Base-by-base conservation (phyloP, 1,284 basidiomycete genomes). In the Cryptococcus maquisensis region DNA sequence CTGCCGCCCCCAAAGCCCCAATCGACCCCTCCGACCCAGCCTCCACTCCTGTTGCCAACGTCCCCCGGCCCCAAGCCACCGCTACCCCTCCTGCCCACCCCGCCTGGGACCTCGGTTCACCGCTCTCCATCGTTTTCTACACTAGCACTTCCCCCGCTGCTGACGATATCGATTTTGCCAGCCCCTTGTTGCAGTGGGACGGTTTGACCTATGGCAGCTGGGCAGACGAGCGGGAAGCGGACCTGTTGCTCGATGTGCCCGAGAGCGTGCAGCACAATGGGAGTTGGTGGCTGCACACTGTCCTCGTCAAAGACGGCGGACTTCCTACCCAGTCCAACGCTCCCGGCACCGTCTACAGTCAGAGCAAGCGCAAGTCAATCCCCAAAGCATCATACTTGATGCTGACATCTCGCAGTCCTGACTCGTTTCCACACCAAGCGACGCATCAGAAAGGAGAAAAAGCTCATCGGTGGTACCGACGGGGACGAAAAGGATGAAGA, bases 121-220 rank as follows among this genome's bases (percentile, higher is more conserved):
- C 68, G 3, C 57, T 79, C 28, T 69, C 73, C 20, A 85, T 93
- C 82, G 82, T 90, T 51, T 82, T 94, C 7, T 83, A 86, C 67
- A 77, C 92, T 21, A 85, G 76, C 79, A 82, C 39, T 75, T 62
- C 67, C 36, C 55, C 56, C 10, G 37, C 62, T 41, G 35, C 45
- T 15, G 69, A 52, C 71, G 54, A 60, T 7, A 85, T 88, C 72
- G 80, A 82, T 15, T 75, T 62, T 12, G 56, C 64, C 28, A 50
- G 61, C 16, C 65, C 73, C 10, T 38, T 63, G 10, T 72, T 65
- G 71, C 58, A 56, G 10, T 96, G 91, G 89, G 79, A 86, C 42
- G 87, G 88, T 62, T 82, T 97, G 48, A 86, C 84, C 0, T 92
- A 86, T 65, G 90, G 90, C 37, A 82, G 90, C 64, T 93, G 84